A percentile compares a stretch with the other conserved stretches of the same genome.
Evolutionary conservation across 768 basidiomycete genomes (phyloP).

Genomic region (Russula sp.): DNA sequence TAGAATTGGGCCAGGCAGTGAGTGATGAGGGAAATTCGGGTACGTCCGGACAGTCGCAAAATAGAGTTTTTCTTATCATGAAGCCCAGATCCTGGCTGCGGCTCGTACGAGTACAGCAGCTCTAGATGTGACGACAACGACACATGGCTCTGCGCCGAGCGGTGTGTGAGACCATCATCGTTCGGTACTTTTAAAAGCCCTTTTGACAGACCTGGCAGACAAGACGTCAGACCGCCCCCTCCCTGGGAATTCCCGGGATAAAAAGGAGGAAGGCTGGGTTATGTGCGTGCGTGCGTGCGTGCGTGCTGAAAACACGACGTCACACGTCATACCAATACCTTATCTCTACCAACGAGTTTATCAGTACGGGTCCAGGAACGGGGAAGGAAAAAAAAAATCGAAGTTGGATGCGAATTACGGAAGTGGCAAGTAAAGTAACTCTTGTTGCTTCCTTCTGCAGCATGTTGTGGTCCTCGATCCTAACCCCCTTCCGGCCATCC

Average conservation of each 20-base stretch:
- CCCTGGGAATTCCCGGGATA: too few species aligned
- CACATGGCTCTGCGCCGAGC: too few species aligned
- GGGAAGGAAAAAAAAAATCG: neutral
- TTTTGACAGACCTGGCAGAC: neutral
- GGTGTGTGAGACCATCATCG: too few species aligned
- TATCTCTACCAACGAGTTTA: slow-evolving; percentile 7
- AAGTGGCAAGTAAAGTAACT: slow-evolving; percentile 14
- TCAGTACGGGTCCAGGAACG: slow-evolving; percentile 16
- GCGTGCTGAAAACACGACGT: neutral
- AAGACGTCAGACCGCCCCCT: neutral
- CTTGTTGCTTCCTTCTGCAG: neutral
- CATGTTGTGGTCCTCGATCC: neutral
- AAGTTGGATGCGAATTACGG: slow-evolving; percentile 2
- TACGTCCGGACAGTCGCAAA: slow-evolving; percentile 6
- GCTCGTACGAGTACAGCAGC: neutral
- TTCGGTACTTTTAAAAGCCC: slow-evolving; percentile 1
- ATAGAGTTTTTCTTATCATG: slow-evolving; percentile 2
- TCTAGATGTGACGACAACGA: slow-evolving; percentile 10
- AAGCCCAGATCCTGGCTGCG: slow-evolving; percentile 14
- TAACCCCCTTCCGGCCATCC: slow-evolving; percentile 1
- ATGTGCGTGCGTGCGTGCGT: too few species aligned
- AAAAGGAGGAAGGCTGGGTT: too few species aligned
- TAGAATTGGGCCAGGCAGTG: neutral
- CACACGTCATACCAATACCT: slow-evolving; percentile 11
- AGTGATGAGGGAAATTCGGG: slow-evolving; percentile 7